Evolutionary conservation across 805 yeast species (phyloP).

Genomic region (Saccharomycopsis oosterbeekiorum): DNA sequence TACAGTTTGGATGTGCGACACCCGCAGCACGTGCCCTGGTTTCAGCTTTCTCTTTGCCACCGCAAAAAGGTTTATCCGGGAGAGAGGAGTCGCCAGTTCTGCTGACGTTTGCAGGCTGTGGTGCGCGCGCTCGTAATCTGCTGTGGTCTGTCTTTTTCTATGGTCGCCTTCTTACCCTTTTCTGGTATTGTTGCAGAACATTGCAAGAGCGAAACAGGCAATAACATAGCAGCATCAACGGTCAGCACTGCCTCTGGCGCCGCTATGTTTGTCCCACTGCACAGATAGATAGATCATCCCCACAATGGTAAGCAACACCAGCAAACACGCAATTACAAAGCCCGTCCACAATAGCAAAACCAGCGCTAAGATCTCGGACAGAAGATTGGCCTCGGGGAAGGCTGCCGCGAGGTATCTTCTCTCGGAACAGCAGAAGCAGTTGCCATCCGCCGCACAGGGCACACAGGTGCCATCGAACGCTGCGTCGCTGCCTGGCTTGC

Average conservation of each 20-base stretch:
- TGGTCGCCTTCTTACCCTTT: no score
- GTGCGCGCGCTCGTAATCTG: no score
- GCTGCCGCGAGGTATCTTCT: constrained; percentile 37
- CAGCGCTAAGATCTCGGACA: constrained; percentile 34
- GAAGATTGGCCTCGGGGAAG: constrained; percentile 44
- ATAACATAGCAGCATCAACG: no score
- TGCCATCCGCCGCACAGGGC: constrained; percentile 18
- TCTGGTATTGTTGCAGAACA: no score
- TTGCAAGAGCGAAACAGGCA: no score
- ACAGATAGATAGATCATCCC: no score
- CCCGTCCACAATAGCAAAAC: background rate
- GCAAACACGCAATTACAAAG: background rate
- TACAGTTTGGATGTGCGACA: background rate
- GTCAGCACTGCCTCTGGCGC: no score
- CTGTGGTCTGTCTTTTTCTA: no score
- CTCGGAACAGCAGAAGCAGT: constrained; percentile 23
- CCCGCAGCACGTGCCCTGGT: background rate
- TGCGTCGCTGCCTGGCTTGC: no score
- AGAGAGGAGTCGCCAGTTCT: background rate
- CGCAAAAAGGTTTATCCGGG: background rate
- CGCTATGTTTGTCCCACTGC: no score
- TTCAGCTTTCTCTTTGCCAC: background rate
- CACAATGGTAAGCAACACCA: background rate
- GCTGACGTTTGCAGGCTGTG: no score
- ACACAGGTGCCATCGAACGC: background rate